Evolutionary conservation across 1,284 basidiomycete species (phyloP).

Genomic region (Boletus sp.): DNA sequence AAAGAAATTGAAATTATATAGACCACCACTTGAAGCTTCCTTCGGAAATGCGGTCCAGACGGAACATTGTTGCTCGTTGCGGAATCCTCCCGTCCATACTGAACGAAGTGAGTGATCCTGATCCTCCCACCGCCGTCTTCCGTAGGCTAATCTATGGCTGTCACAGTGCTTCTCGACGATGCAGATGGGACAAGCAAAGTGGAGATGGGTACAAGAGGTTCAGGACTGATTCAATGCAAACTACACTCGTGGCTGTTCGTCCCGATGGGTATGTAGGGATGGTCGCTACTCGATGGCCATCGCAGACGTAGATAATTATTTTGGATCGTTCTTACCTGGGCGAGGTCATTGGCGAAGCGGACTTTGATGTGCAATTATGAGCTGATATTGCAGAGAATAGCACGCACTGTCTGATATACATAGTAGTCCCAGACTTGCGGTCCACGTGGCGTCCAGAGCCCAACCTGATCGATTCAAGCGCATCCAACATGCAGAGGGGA

Average conservation of each 20-base stretch:
- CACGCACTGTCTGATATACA: no score
- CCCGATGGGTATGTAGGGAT: slow-evolving; percentile 63
- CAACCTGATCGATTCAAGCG: no score
- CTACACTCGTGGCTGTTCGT: slow-evolving; percentile 56
- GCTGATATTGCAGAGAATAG: no score
- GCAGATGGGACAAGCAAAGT: not conserved
- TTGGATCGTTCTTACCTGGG: not conserved
- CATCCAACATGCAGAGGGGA: no score
- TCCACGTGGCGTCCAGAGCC: no score
- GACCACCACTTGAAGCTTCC: not conserved
- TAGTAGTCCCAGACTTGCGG: no score
- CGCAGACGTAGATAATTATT: slow-evolving; percentile 16
- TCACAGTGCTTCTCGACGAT: slow-evolving; percentile 3
- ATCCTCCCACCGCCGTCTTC: not conserved
- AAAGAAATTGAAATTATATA: not conserved
- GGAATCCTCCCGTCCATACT: slow-evolving; percentile 55
- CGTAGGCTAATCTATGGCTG: not conserved
- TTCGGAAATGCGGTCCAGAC: not conserved
- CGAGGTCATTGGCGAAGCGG: no score
- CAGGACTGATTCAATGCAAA: slow-evolving; percentile 45
- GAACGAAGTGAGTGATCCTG: slow-evolving; percentile 64
- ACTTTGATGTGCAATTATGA: no score
- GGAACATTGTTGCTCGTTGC: slow-evolving; percentile 47
- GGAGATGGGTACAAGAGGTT: slow-evolving; percentile 52
- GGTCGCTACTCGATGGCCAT: slow-evolving; percentile 44